phyloP scores from a whole-genome alignment of 768 basidiomycete genomes.

The Psilocybe cubensis region DNA sequence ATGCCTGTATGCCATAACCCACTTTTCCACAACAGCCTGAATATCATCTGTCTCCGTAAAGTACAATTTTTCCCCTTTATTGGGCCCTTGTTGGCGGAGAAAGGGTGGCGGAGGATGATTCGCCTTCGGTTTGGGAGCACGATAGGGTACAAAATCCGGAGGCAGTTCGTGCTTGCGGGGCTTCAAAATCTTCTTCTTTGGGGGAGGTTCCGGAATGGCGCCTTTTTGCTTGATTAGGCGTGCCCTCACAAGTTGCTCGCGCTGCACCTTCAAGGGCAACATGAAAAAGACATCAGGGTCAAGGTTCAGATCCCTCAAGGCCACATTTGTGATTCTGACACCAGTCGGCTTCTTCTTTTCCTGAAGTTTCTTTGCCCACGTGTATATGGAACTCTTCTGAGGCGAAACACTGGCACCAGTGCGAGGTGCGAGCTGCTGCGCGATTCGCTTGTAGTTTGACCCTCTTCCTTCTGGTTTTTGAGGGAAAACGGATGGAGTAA shows the following conservation, averaged over 20 bases:
- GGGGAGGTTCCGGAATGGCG: constrained; percentile 38
- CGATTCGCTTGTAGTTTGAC: constrained; percentile 58
- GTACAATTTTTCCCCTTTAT: constrained; percentile 56
- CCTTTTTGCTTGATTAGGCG: constrained; percentile 52
- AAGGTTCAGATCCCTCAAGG: constrained; percentile 68
- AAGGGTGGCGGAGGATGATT: constrained; percentile 49
- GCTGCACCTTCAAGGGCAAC: constrained; percentile 69
- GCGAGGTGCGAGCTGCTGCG: constrained; percentile 64
- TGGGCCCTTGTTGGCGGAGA: constrained; percentile 61
- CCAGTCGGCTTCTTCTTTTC: constrained; percentile 28
- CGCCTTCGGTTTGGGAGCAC: constrained; percentile 61
- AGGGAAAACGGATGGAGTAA: constrained; percentile 34
- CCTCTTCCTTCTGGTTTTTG: constrained; percentile 33
- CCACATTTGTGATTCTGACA: constrained; percentile 52
- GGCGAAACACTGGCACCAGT: constrained; percentile 43
- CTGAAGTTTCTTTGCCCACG: constrained; percentile 33
- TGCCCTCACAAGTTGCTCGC: constrained; percentile 71
- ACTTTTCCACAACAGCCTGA: constrained; percentile 69
- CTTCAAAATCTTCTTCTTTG: constrained; percentile 59
- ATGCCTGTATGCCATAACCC: constrained; percentile 69
- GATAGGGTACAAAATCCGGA: constrained; percentile 43
- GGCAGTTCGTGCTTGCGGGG: constrained; percentile 45
- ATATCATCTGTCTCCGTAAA: constrained; percentile 75
- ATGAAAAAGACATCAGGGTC: constrained; percentile 72
- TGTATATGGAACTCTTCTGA: constrained; percentile 32